Evolutionary conservation across 306 rosid species (phyloP), one percentile per base, ranked within the genome.

Genomic region (Begonia peltatifolia): DNA sequence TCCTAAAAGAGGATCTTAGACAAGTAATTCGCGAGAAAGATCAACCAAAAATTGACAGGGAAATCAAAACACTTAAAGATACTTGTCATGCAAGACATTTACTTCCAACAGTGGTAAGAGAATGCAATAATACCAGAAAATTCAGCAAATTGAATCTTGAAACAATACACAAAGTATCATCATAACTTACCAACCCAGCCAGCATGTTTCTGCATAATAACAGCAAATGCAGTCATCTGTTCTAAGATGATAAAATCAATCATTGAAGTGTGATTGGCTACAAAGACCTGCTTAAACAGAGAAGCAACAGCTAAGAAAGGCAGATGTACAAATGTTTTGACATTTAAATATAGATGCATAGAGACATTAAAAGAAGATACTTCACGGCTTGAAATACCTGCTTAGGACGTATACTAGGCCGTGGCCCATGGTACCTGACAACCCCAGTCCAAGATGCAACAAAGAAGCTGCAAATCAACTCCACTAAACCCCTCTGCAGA

Each of bases 401-500:
- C 60, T 80, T 80, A 17, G 99, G 92, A 53, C 99, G 71, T 60
- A 74, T 80, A 72, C 94, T 80, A 63, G 97, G 97, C 71, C 83
- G 77, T 61, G 97, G 97, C 17, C 97, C 97, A 61, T 85, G 95
- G 76, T 90, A 90, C 75, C 76, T 90, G 55, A 90, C 94, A 66
- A 90, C 99, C 56, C 99, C 95, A 60, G 99, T 90, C 99, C 99
- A 90, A 47, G 99, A 90, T 47, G 99, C 92, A 71, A 83, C 99
- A 79, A 90, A 90, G 92, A 90, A 85, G 74, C 94, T 63, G 67
- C 97, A 90, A 52, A 90, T 83, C 70, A 90, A 72, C 87, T 90
- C 97, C 69, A 83, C 97, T 84, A 90, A 76, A 35, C 54, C 53
- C 73, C 97, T 80, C 97, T 85, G 82, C 58, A 70, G 13, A 58